Base-by-base conservation (phyloP, 768 basidiomycete species). In the Clavulina sp. region DNA sequence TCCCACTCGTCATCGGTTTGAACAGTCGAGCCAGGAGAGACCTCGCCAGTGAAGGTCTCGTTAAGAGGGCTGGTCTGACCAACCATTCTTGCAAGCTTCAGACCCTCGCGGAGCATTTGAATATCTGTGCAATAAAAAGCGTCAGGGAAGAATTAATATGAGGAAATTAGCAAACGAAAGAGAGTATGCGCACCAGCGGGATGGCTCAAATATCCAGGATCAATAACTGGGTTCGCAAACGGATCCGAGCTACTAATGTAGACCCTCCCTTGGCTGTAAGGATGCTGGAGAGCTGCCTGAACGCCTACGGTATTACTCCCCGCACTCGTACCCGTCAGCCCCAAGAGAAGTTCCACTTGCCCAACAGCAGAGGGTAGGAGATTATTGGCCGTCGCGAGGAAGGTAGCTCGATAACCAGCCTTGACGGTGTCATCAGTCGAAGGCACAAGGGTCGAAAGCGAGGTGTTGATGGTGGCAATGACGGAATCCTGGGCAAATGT, bases 231-330 rank as follows among this genome's bases (percentile, higher is more conserved):
- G 23, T 66, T 58, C 52, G 75, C 73, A 63, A 83, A 84, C 1
- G 76, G 66, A 52, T 74, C 71, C 16, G 70, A 66, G 2, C 75
- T 73, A 59, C 70, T 77, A 65, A 83, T 76, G 53, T 73, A 73
- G 24, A 83, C 59, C 4, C 69, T 70, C n/a, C 81, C 82, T 48
- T 76, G 72, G 33, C 72, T 78, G 60, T 76, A 68, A 1, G 79
- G 76, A 58, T 77, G 77, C 60, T 82, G 81, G 9, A 81, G 61
- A 0, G 77, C 81, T 4, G 75, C 74, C 59, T 84, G 81, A 49
- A 84, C 69, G 3, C 69, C 68, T 44, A 81, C 65, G 24, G 62
- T 64, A 21, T 60, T 56, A n/a, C 56, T 21, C 19, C 54, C 56
- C 21, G 36, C 13, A 38, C 13, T 21, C 36, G 36, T 13, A 26